A percentile compares a stretch with the other conserved stretches of the same genome.
Evolutionary conservation across 192 early-diverging fungal species (phyloP).

Genomic region (Ramicandelaber brevisporus): DNA sequence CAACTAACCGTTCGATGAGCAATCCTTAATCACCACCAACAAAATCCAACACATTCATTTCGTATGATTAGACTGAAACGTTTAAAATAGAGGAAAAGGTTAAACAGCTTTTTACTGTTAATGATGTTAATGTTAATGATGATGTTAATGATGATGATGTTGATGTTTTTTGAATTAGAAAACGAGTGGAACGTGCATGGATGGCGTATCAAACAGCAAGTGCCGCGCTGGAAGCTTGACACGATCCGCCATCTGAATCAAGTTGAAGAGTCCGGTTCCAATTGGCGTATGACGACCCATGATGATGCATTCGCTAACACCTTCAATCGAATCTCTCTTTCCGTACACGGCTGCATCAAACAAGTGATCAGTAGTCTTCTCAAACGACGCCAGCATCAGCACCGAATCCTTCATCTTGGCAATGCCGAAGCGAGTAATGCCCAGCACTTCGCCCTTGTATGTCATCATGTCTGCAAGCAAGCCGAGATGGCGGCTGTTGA

Average conservation of each 20-base stretch:
- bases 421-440: conserved; percentile 96
- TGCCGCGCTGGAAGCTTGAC: conserved; percentile 24
- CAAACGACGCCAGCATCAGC: conserved; percentile 97
- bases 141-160: too few relatives aligned
- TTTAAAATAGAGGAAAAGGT: too few relatives aligned
- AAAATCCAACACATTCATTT: too few relatives aligned
- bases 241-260: conserved; percentile 42
- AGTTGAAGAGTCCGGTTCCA: conserved; percentile 88
- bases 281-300: conserved; percentile 97
- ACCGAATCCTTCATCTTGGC: conserved; percentile 99
- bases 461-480: conserved; percentile 96
- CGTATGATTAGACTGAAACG: too few relatives aligned
- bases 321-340: conserved; percentile 77
- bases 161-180: too few relatives aligned
- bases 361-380: conserved; percentile 98
- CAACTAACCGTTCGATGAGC: too few relatives aligned
- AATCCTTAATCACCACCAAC: too few relatives aligned
- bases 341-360: conserved; percentile 94
- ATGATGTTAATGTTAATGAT: too few relatives aligned
- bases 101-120: too few relatives aligned
- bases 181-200: conserved; percentile 5
- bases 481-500: conserved; percentile 90
- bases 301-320: conserved; percentile 97
- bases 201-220: conserved; percentile 34
- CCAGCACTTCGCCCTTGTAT: conserved; percentile 91